phyloP scores from a whole-genome alignment of 225 moss, liverwort and hornwort species.

The Straminergon stramineum region DNA sequence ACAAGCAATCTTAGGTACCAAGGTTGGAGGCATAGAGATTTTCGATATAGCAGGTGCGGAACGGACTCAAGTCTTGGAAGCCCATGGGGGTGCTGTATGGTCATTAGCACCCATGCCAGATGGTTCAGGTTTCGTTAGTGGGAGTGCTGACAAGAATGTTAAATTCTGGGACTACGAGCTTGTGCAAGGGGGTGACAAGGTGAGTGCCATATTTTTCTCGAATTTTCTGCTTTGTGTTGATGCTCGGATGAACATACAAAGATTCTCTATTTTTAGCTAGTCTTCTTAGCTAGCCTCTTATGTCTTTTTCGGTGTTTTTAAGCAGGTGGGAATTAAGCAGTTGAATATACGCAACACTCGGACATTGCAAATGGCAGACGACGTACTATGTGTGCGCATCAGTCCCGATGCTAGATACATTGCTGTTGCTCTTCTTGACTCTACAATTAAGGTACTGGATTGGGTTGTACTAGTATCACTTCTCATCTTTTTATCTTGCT shows the following conservation, averaged over 20 bases:
- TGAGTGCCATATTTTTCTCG: neutral
- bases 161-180: conserved; percentile 97
- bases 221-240: neutral
- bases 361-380: conserved; percentile 88
- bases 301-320: neutral
- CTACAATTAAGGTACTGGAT: conserved; percentile 69
- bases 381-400: conserved; percentile 77
- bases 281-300: neutral
- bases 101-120: conserved; percentile 71
- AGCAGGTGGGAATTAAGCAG: conserved; percentile 55
- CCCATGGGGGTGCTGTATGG: conserved; percentile 92
- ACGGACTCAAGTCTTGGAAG: conserved; percentile 64
- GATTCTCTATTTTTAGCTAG: neutral
- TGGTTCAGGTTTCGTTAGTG: conserved; percentile 92
- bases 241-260: neutral
- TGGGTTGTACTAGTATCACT: neutral
- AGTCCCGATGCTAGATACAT: conserved; percentile 87
- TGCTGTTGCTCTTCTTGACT: conserved; percentile 91
- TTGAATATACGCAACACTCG: conserved; percentile 73
- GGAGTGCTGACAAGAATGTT: conserved; percentile 90
- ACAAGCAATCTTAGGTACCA: conserved; percentile 86
- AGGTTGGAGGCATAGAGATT: conserved; percentile 80
- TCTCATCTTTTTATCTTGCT: neutral
- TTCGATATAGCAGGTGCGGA: conserved; percentile 78
- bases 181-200: conserved; percentile 39